Evolutionary conservation across 345 rosid genomes (phyloP).

Genomic region (Linum trigynum): DNA sequence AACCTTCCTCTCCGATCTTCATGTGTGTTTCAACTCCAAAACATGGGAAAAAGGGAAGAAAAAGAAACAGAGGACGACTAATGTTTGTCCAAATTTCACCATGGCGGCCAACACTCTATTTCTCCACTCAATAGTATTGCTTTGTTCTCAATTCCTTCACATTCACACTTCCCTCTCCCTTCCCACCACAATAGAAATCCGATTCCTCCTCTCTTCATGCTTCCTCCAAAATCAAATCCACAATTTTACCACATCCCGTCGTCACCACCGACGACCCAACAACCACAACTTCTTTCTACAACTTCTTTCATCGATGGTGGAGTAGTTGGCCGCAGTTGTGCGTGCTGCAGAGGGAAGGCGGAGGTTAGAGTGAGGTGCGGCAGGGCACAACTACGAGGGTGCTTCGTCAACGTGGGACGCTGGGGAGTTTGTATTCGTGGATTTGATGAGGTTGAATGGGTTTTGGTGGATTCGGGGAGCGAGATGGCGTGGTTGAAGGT

Average conservation of each 20-base stretch:
- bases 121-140: background rate
- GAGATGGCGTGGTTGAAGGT: slow-evolving; percentile 18
- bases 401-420: slow-evolving; percentile 7
- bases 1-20: too few relatives aligned
- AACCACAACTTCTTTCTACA: slow-evolving; percentile 20
- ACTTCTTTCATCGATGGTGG: slow-evolving; percentile 10
- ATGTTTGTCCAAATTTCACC: too few relatives aligned
- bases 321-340: slow-evolving; percentile 6
- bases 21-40: too few relatives aligned
- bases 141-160: background rate
- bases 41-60: too few relatives aligned
- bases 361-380: slow-evolving; percentile 20
- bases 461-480: slow-evolving; percentile 10
- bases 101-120: too few relatives aligned
- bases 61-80: too few relatives aligned
- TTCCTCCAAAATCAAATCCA: slow-evolving; percentile 21
- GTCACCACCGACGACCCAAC: slow-evolving; percentile 14
- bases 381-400: slow-evolving; percentile 26
- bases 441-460: slow-evolving; percentile 20
- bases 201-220: slow-evolving; percentile 29
- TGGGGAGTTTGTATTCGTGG: slow-evolving; percentile 13
- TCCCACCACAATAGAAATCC: background rate
- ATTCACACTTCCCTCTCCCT: slow-evolving; percentile 1
- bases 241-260: slow-evolving; percentile 40
- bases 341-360: slow-evolving; percentile 10